Base-by-base conservation (phyloP, 1,284 basidiomycete species). In the Xanthoconium separans region DNA sequence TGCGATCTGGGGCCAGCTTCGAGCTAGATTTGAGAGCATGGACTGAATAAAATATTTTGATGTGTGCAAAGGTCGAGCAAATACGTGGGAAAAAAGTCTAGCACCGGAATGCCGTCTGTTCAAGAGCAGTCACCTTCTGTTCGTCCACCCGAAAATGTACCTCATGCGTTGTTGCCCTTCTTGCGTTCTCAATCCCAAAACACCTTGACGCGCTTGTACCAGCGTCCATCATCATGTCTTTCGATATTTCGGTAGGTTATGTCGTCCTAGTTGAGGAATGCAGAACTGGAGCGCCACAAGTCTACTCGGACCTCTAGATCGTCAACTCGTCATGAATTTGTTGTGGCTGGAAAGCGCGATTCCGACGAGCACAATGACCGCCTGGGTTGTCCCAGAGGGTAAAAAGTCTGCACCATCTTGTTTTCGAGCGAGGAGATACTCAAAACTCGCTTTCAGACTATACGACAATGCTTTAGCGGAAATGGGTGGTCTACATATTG, bases 281-380 rank as follows among this genome's bases (percentile, higher is more conserved):
- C 51, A 54, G 16, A 41, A 58, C 65, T 71, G 58, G 60, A 55
- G 30, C 45, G 12, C 46, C 30, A 40, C 43, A 64, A 95, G 95
- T 47, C 78, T 98, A 20, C 75, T 99, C 22, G 89, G 87, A 3
- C 87, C 93, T 22, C 73, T 97, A 34, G 93, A 95, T 61, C 80
- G 94, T 39, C 95, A 98, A 70, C 79, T 98, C 31, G 84, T 98
- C 42, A 89, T 98, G 82, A 93, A 92, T 68, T 70, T 95, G 50
- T 77, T 99, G 10, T 99, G 97, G 93, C 80, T 96, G 8, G 93
- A 98, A 63, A 82, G 82, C 15, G 77, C 89, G 0, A 82, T 97
- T 42, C 75, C 82, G 0, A 73, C 78, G 12, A 74, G 80, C 9
- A 91, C 92, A 1, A 85, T 97, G 78, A 77, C 84, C n/a, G 82